These are phyloP conservation scores for Magnolia officinalis DNA, from an alignment of 164 flowering plant genomes.

Conservation along the genomic window DNA sequence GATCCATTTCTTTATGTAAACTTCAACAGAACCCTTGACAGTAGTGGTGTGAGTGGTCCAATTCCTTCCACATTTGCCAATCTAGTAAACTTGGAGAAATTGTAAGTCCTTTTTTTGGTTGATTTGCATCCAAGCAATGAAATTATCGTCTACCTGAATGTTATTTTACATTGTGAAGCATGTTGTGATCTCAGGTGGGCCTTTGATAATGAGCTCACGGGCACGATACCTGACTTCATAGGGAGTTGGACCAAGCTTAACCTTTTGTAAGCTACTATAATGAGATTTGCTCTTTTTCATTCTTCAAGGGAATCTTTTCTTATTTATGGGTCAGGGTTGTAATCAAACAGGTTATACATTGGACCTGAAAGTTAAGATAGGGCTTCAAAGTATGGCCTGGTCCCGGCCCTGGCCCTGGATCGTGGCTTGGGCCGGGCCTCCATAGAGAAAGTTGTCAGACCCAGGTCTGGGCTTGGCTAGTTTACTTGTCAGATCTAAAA, in stretches of 20 bases:
- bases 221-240: conserved; percentile 51
- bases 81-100: conserved; percentile 15
- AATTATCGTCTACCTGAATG: neutral
- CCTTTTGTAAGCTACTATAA: conserved; percentile 25
- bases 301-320: neutral
- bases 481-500: too few relatives aligned
- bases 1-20: neutral
- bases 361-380: too few relatives aligned
- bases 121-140: neutral
- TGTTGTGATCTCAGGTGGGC: conserved; percentile 47
- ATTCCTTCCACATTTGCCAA: conserved; percentile 35
- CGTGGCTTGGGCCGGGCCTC: too few relatives aligned
- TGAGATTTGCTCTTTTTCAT: neutral
- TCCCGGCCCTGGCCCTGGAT: too few relatives aligned
- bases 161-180: neutral
- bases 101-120: conserved; percentile 22
- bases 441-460: too few relatives aligned
- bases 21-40: conserved; percentile 27
- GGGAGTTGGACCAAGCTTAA: conserved; percentile 53
- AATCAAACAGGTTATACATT: too few relatives aligned
- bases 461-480: too few relatives aligned
- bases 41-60: conserved; percentile 38
- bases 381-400: too few relatives aligned
- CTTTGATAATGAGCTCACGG: conserved; percentile 53
- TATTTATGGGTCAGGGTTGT: neutral